Evolutionary conservation across 106 monocot genomes (phyloP), one percentile per base, ranked within the genome.

Genomic region (Dendrobium nobile): DNA sequence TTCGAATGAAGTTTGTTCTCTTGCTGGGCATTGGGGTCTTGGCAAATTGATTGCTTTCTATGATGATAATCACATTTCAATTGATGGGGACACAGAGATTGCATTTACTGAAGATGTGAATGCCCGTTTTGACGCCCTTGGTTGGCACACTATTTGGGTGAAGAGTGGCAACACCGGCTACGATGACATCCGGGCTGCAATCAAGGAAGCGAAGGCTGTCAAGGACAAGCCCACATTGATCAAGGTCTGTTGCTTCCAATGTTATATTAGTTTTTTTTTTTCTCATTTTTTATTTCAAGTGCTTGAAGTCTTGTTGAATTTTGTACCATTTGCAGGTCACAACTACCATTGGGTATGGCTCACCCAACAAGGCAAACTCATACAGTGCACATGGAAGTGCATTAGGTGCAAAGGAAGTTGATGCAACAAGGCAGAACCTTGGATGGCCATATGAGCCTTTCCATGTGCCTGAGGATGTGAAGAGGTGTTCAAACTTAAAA

Each of bases 111-210:
- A 96, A 83, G 96, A 96, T 82, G 96, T 96, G 18, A 88, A 65
- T 72, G 86, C 93, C 10, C 93, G 96, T 13, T 96, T 93, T 82
- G 93, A 96, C 67, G 88, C 96, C 73, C 96, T 96, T 40, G 96
- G 96, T 16, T 96, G 96, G 96, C 96, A 96, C 83, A 96, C 96
- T 0, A 93, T 96, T 79, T 96, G 96, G 96, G 96, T 96, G 77
- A 96, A 96, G 90, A 91, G 92, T 74, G 96, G 96, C 40, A 96
- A 96, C 81, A 88, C 77, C 15, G 92, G 89, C 37, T 92, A 92
- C 54, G 87, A 89, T 80, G 89, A 89, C 3, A 92, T 92, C 67
- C 89, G 92, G 54, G 87, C 87, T 55, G 92, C 92, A 27, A 92
- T 92, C 51, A 78, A 82, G 80, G 92, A 89, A 72, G 92, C 92